These are phyloP conservation scores for Apocynum venetum DNA, from an alignment of 257 asterid genomes.

Conservation along the genomic window DNA sequence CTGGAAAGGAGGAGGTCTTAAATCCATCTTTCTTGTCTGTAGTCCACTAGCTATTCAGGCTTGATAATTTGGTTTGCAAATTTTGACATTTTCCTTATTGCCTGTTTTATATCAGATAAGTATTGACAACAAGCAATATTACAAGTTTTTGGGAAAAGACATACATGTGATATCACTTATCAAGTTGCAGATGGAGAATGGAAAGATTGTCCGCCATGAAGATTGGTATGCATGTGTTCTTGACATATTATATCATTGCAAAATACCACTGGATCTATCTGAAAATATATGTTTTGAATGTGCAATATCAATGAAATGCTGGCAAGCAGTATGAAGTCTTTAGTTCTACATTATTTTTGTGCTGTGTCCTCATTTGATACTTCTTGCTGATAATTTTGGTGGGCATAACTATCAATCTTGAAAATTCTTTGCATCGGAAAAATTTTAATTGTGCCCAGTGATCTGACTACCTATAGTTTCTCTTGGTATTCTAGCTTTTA, in stretches of 20 bases:
- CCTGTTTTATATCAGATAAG: constrained; percentile 36
- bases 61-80: not conserved
- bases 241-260: not conserved
- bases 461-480: not conserved
- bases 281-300: not conserved
- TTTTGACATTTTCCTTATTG: not conserved
- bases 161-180: constrained; percentile 74
- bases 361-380: not conserved
- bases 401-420: not conserved
- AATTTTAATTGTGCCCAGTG: not conserved
- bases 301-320: not conserved
- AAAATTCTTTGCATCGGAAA: not conserved
- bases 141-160: constrained; percentile 74
- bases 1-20: constrained; percentile 70
- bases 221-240: constrained; percentile 50
- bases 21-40: not conserved
- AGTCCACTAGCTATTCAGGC: not conserved
- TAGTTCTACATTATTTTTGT: not conserved
- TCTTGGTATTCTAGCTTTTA: not conserved
- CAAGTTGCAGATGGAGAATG: constrained; percentile 66
- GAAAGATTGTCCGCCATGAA: constrained; percentile 75
- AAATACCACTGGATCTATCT: not conserved
- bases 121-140: constrained; percentile 77
- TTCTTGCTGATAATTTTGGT: not conserved
- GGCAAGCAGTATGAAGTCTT: not conserved